Conservation (phyloP, 371 early-diverging fungal species). For the Mucor velutinosus region DNA sequence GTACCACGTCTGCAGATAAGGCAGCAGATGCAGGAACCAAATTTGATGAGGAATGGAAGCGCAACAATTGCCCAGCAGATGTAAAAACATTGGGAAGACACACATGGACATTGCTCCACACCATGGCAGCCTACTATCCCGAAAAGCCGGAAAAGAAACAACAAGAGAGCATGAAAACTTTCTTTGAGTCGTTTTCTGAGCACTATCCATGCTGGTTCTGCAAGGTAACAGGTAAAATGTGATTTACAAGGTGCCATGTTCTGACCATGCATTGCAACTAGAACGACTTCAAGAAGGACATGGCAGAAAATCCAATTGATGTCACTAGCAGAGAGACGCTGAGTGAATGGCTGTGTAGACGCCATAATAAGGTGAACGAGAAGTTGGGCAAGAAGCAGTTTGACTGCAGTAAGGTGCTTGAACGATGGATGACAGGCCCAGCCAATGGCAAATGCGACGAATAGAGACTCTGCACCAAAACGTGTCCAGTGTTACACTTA, state of each 20-base stretch:
- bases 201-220: conserved; percentile 97
- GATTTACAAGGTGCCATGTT: not conserved
- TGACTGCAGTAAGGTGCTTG: conserved; percentile 93
- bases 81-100: conserved; percentile 85
- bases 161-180: conserved; percentile 67
- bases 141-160: conserved; percentile 74
- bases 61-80: conserved; percentile 88
- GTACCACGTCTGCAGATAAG: not conserved
- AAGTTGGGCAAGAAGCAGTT: conserved; percentile 89
- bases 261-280: conserved; percentile 9
- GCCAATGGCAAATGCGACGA: conserved; percentile 76
- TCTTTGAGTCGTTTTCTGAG: conserved; percentile 77
- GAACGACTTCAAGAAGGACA: conserved; percentile 77
- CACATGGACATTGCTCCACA: conserved; percentile 98
- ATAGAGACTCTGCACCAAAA: not conserved
- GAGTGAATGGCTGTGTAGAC: conserved; percentile 90
- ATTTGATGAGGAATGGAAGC: conserved; percentile 38
- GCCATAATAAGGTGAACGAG: conserved; percentile 98
- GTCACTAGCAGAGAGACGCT: conserved; percentile 75
- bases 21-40: not conserved
- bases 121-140: conserved; percentile 98
- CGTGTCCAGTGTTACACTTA: conserved; percentile 1
- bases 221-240: conserved; percentile 46
- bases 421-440: conserved; percentile 92
- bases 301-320: conserved; percentile 81